Evolutionary conservation across 108 stramenopile species (phyloP), one percentile per base, ranked within the genome.

Genomic region (Thalassiosira profunda): DNA sequence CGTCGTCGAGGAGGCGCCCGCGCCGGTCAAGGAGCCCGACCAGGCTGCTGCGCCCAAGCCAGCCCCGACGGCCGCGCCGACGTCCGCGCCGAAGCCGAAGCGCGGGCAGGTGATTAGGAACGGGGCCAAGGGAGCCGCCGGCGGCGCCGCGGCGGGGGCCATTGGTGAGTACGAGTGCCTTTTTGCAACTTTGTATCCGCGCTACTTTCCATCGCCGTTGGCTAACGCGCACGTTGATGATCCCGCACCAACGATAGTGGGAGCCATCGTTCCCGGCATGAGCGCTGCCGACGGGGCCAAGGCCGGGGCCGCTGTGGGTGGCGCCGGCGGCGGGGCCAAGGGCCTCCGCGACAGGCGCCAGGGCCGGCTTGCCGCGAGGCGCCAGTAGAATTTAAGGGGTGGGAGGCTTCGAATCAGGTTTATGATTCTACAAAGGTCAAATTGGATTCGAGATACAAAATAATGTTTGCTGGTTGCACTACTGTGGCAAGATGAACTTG

Each of bases 241-340:
- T 51, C 2, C 12, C 18, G 17, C 8, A 1, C 23, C 40, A 20
- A 5, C 11, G 2, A 45, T n/a, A 72, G 76, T 58, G 41, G 76
- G 76, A 21, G 76, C 76, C 12, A 63, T 77, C 59, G 24, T 77
- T 9, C 76, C 76, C 18, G 76, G 76, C 8, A 77, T 77, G 70
- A 63, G 66, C 12, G 76, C 76, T n/a, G 8, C 44, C 1, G 68
- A 70, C 20, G 77, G 77, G 18, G 77, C 77, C 25, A 41, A 26
- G 35, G 77, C 77, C 25, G 77, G 77, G 20, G 77, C 77, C 11
- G 68, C 61, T 42, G 76, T 58, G 28, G 76, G 76, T 35, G 76
- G 58, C 18, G 24, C 52, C 3, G 24, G 45, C 14, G 67, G 67
- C 35, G 76, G 76, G 7, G 25, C 65, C 43, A 15, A 58, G 7